These are phyloP conservation scores for Torulaspora microellipsoides DNA, from an alignment of 805 yeast genomes.

Conservation along the genomic window DNA sequence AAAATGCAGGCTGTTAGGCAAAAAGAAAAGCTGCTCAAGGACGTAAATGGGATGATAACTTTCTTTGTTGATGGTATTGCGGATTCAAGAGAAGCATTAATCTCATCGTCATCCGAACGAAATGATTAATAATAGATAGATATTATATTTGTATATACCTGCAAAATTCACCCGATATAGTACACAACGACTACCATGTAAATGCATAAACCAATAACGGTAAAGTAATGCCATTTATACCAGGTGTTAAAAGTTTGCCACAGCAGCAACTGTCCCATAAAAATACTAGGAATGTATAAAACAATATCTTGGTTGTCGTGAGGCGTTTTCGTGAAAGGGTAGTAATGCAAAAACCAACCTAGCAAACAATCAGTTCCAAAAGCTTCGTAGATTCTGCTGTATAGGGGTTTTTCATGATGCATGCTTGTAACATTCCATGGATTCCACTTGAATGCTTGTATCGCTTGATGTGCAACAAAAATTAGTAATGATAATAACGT, in stretches of 20 bases:
- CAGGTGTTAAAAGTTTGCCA: conserved; percentile 14
- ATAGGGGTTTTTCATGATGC: background rate
- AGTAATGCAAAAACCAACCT: conserved; percentile 31
- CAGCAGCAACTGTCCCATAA: conserved; percentile 19
- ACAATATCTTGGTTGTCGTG: conserved; percentile 16
- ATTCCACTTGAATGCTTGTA: conserved; percentile 14
- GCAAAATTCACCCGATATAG: background rate
- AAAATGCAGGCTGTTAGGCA: conserved; percentile 53
- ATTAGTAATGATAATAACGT: conserved; percentile 13
- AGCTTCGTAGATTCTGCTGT: conserved; percentile 12
- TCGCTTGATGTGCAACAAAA: conserved; percentile 3
- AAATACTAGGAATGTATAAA: conserved; percentile 25
- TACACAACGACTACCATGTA: conserved; percentile 5
- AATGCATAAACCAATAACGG: conserved; percentile 3
- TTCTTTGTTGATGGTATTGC: conserved; percentile 40
- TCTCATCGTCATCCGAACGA: conserved; percentile 2
- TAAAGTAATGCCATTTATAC: conserved; percentile 10
- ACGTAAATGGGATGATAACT: conserved; percentile 63
- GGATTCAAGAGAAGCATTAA: conserved; percentile 26
- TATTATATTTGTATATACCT: background rate
- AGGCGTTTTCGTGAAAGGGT: conserved; percentile 20
- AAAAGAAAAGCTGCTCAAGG: conserved; percentile 57
- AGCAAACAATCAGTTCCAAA: conserved; percentile 18
- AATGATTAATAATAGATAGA: conserved; percentile 1
- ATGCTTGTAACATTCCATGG: conserved; percentile 13